These are phyloP conservation scores for Fusarium cicatricum DNA, from an alignment of 2,329 filamentous ascomycete species.

Conservation along the genomic window DNA sequence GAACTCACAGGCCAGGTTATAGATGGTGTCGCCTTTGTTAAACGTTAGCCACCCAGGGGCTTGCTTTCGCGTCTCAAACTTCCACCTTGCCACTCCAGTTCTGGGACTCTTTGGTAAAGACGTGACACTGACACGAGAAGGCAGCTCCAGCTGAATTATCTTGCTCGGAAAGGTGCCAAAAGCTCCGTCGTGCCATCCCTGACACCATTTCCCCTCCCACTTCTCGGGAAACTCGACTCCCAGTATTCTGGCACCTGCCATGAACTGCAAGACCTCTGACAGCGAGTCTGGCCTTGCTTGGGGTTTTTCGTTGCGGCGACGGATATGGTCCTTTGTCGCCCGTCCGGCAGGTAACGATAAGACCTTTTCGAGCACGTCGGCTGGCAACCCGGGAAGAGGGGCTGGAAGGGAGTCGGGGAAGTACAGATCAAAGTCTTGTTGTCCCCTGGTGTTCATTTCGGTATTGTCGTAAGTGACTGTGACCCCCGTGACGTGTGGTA, in stretches of 20 bases:
- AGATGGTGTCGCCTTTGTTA: conserved; percentile 59
- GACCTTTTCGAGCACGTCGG: conserved; percentile 28
- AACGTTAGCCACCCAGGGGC: conserved; percentile 39
- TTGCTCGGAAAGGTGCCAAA: conserved; percentile 37
- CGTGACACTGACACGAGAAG: conserved; percentile 32
- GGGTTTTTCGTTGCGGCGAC: conserved; percentile 46
- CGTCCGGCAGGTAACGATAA: conserved; percentile 46
- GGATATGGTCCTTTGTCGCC: conserved; percentile 47
- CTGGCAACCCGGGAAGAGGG: conserved; percentile 17
- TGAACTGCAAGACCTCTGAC: conserved; percentile 51
- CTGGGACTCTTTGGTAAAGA: conserved; percentile 23
- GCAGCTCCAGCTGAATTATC: conserved; percentile 39
- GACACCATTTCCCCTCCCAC: conserved; percentile 48
- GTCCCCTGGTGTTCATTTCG: conserved; percentile 1
- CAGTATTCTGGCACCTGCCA: conserved; percentile 45
- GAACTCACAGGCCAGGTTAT: conserved; percentile 51
- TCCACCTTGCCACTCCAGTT: conserved; percentile 45
- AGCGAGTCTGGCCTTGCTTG: conserved; percentile 45
- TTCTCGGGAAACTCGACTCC: conserved; percentile 46
- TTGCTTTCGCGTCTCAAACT: conserved; percentile 39
- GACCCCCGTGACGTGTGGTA: conserved; percentile 49
- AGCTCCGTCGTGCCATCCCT: conserved; percentile 46
- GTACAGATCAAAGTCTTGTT: conserved; percentile 50
- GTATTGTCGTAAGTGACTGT: conserved; percentile 47
- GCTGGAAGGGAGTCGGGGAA: conserved; percentile 42